A percentile compares a stretch with the other conserved stretches of the same genome.
Conservation (phyloP, 768 basidiomycete species). For the Dictyophora rubrovolvata region DNA sequence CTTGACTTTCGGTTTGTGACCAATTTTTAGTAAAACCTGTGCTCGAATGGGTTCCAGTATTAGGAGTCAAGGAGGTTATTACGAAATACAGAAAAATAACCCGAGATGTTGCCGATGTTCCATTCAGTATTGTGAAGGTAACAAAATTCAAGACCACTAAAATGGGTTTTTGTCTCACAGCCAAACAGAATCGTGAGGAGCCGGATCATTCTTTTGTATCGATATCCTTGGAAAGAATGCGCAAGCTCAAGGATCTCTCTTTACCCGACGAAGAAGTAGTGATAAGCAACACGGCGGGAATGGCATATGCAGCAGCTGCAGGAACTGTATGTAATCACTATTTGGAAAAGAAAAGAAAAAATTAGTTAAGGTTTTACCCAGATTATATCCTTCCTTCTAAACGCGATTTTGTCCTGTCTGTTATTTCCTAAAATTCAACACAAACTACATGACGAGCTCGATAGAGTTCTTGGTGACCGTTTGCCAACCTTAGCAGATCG, state of each 20-base stretch:
- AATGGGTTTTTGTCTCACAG: not conserved
- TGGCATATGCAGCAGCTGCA: constrained; percentile 33
- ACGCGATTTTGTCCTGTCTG: constrained; percentile 46
- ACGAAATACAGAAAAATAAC: too few relatives aligned
- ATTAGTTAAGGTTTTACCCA: constrained; percentile 14
- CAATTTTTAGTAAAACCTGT: constrained; percentile 3
- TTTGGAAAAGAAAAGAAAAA: not conserved
- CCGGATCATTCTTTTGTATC: not conserved
- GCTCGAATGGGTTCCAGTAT: constrained; percentile 14
- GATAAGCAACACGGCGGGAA: constrained; percentile 42
- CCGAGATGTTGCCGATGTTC: not conserved
- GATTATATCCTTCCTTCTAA: constrained; percentile 40
- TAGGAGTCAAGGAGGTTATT: constrained; percentile 6
- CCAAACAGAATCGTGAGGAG: not conserved
- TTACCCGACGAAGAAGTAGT: constrained; percentile 25
- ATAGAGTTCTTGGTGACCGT: constrained; percentile 35
- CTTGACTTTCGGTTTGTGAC: not conserved
- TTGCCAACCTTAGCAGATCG: constrained; percentile 35
- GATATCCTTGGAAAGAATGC: not conserved
- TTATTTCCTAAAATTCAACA: constrained; percentile 39
- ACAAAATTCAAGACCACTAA: constrained; percentile 13
- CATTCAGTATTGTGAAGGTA: constrained; percentile 13
- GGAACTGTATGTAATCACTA: constrained; percentile 18
- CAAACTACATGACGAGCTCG: constrained; percentile 43
- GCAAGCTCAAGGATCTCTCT: not conserved